Base-by-base conservation (phyloP, 257 asterid species). In the Solanum dulcamara region DNA sequence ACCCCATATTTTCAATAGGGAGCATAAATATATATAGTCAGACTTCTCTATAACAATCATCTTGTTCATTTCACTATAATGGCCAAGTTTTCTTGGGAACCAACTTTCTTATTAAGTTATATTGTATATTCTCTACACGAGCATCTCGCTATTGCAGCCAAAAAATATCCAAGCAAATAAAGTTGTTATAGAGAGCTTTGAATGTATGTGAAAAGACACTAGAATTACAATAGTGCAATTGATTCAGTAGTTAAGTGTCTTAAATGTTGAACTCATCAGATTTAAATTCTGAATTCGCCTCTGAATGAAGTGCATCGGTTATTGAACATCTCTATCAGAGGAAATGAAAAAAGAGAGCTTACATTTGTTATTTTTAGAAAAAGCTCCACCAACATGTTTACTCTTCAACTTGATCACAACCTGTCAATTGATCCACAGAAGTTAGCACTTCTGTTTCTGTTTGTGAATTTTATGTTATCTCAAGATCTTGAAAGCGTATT, bases 331-430 rank as follows among this genome's bases (percentile, higher is more conserved):
- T 80, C 15, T 32, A 80, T 48, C 17, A 17, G 26, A 12, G 44
- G 50, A 80, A 81, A 53, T 50, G 46, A 20, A 60, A 44, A 83
- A 5, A 37, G 87, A 77, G 46, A 59, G 50, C 96, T 92, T 87
- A 95, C 98, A 90, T 93, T 92, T 92, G 67, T 92, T 92, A 86
- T 89, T 95, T 50, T 92, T 94, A 86, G 96, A 91, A 85, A 95
- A 95, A 67, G 98, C 96, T 85, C 98, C 98, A 18, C 94, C 97
- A 10, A 93, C 92, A 82, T 92, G 93, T 87, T 89, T 93, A 81
- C 98, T 93, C 88, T 92, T 95, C 92, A 93, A 67, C 88, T 91
- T 91, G 87, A 70, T 70, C 48, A 70, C 79, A 18, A 95, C 96
- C 98, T 95, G 96, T 28, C 80, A 50, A 81, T 33, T 46, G 83